Evolutionary conservation across 78 protist species (phyloP), one percentile per base, ranked within the genome.

Genomic region (Dictyostelium citrinum): DNA sequence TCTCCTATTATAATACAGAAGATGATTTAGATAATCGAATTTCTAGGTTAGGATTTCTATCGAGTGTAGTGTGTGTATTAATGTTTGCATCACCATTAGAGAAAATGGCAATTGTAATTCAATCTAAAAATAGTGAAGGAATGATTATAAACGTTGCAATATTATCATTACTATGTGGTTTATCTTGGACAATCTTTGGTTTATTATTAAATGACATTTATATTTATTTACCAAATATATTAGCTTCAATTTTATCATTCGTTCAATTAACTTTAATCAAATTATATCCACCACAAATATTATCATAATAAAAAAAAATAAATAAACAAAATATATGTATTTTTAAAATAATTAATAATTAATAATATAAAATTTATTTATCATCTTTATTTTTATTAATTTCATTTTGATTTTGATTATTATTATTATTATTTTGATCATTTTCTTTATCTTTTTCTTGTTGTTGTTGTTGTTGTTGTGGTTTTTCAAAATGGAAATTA

Each of bases 81-180:
- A 83, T 70, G 70, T 83, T 70, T 83, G 90, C 90, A 45, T 14
- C 90, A 49, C 90, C 90, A 7, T 24, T 83, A 2, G 90, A 83
- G 39, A 83, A 72, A 14, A 35, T 81, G 80, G 46, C 22, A 16
- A 37, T 5, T 20, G 81, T 83, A 17, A 83, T 83, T 46, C 67
- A 35, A 17, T 12, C 31, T 5, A 70, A 37, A 72, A 83, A 83
- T 51, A 72, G 82, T 51, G 90, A 83, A 7, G 90, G 90, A 29
- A 83, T 83, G 90, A n/a, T 83, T 6, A 20, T 12, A 7, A 51
- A 35, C 11, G 67, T 83, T 35, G 90, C 90, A 51, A 29, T 83
- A 2, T 22, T 68, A 17, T 83, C 80, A 10, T 33, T 83, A 10
- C 5, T 49, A 3, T 83, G 90, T 51, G 58, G 71, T 45, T 2